These are phyloP conservation scores for Exophiala mesophila DNA, from an alignment of 2,329 filamentous ascomycete species.

Conservation along the genomic window DNA sequence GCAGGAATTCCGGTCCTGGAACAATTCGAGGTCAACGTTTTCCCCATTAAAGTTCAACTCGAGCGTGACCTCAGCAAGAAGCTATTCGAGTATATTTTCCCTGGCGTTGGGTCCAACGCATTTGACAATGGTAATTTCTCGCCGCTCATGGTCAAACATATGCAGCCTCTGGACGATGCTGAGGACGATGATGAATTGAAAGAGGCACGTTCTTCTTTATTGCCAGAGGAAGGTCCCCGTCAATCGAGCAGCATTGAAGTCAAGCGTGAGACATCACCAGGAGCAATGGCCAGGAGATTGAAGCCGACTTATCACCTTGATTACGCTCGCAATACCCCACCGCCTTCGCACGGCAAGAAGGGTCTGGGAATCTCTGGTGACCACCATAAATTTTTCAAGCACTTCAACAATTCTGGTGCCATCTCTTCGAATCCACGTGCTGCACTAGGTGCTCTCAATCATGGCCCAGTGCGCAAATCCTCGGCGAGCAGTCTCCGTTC, in stretches of 20 bases:
- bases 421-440: conserved; percentile 8
- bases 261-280: conserved; percentile 60
- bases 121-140: conserved; percentile 48
- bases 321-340: conserved; percentile 5
- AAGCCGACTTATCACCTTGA: conserved; percentile 62
- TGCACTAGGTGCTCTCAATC: conserved; percentile 8
- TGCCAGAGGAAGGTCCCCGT: conserved; percentile 14
- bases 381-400: conserved; percentile 25
- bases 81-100: conserved; percentile 96
- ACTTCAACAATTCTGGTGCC: conserved; percentile 16
- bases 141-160: conserved; percentile 49
- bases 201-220: conserved; percentile 34
- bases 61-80: conserved; percentile 89
- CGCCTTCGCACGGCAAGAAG: conserved; percentile 14
- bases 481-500: conserved; percentile 29
- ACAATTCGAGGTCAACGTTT: conserved; percentile 89
- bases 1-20: conserved; percentile 96
- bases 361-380: conserved; percentile 20
- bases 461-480: conserved; percentile 21
- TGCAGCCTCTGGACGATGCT: conserved; percentile 45
- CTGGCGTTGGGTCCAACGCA: conserved; percentile 61
- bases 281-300: conserved; percentile 74
- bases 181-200: conserved; percentile 46
- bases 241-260: conserved; percentile 31
- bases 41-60: conserved; percentile 88